A percentile compares a stretch with the other conserved stretches of the same genome.
Evolutionary conservation across 2,329 filamentous ascomycete genomes (phyloP).

Genomic region (Truncatella angustata): DNA sequence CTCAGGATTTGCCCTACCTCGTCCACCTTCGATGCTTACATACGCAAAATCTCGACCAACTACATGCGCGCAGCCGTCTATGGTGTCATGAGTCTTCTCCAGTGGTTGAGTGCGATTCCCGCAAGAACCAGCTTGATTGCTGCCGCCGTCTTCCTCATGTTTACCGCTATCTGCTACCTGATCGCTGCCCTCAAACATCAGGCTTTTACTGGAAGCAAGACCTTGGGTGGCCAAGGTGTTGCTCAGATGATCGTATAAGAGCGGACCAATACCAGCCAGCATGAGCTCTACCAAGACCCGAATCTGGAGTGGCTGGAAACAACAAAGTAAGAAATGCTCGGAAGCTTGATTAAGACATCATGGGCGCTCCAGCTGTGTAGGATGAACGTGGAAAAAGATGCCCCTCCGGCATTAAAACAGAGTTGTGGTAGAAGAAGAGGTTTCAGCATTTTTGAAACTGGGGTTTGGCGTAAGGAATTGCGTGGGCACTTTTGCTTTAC

Average conservation of each 20-base stretch:
- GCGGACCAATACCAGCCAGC: background rate
- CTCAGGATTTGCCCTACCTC: constrained; percentile 98
- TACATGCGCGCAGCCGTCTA: constrained; percentile 95
- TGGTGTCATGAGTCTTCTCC: constrained; percentile 72
- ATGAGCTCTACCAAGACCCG: no score
- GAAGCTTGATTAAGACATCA: no score
- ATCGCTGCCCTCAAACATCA: constrained; percentile 79
- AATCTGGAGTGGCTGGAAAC: no score
- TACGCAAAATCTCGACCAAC: constrained; percentile 92
- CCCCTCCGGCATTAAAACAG: background rate
- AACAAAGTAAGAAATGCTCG: no score
- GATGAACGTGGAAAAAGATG: no score
- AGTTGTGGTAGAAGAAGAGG: constrained; percentile 8
- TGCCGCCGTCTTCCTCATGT: constrained; percentile 74
- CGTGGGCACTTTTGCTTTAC: constrained; percentile 3
- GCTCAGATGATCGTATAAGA: constrained; percentile 94
- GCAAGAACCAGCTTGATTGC: constrained; percentile 74
- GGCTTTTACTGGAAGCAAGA: constrained; percentile 91
- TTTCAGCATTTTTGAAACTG: constrained; percentile 18
- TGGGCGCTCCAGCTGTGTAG: no score
- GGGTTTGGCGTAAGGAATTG: constrained; percentile 22
- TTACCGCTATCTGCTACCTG: constrained; percentile 79
- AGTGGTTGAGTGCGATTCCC: constrained; percentile 76
- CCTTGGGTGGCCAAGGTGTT: constrained; percentile 86
- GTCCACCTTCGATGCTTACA: constrained; percentile 79